Evolutionary conservation across 75 land plant species (phyloP), one percentile per base, ranked within the genome.

Genomic region (Sequoiadendron giganteum): DNA sequence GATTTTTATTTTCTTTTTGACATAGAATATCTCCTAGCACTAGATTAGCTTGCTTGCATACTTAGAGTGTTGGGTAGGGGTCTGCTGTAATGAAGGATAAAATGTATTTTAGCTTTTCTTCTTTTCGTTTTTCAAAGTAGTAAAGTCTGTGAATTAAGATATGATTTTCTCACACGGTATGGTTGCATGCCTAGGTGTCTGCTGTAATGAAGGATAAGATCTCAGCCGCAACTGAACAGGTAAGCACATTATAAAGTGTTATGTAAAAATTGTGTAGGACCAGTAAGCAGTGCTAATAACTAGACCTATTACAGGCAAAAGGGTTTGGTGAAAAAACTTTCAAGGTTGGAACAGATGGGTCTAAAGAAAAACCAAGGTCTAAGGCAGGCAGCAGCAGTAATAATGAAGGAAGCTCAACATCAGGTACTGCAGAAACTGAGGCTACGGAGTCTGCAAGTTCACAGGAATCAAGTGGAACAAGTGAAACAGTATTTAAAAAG

Each of bases 221-320:
- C 49, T 92, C 97, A 28, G 90, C 92, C 81, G 95, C 96, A 25
- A 91, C 85, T 75, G 97, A 93, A 80, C 96, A 95, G 91, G 96
- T 95, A 32, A 83, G 76, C 52, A 47, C 28, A n/a, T 82, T 3
- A 82, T 82, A 82, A 25, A 25, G 1, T 28, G 1, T 45, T 82
- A n/a, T 82, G 43, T 42, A 10, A 21, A 9, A 43, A 81, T 25
- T 81, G 48, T 81, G 32, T 47, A 4, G 32, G 16, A 82, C 32
- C 48, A 82, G 48, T 9, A 47, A 82, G 48, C 47, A 47, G 14
- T 82, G 30, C 30, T 82, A 34, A 47, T 82, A 45, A 10, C 52
- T 14, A 13, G 55, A 18, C n/a, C 49, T 47, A 19, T 82, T 82
- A 25, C 52, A 82, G 84, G 84, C 84, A 45, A 82, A 82, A n/a